phyloP scores from a whole-genome alignment of 768 basidiomycete genomes.

The Leccinum rimulosum region DNA sequence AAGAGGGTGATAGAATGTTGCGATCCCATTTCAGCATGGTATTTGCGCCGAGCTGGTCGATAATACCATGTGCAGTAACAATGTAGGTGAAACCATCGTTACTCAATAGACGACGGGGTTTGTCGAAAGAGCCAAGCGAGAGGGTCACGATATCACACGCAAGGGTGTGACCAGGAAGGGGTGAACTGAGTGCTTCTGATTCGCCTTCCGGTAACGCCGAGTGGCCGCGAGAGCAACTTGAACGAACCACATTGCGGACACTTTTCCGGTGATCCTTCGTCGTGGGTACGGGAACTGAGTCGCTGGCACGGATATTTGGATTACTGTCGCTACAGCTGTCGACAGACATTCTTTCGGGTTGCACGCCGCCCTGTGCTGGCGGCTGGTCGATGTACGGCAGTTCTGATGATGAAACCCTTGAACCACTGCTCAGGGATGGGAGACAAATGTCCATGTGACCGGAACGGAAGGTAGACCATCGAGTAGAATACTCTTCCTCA shows the following conservation, averaged over 20 bases:
- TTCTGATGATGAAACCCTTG: neutral
- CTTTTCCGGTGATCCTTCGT: neutral
- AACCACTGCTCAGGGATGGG: neutral
- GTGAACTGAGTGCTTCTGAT: neutral
- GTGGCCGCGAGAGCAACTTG: neutral
- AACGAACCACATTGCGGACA: neutral
- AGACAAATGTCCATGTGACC: slow-evolving; percentile 20
- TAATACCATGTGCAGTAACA: slow-evolving; percentile 40
- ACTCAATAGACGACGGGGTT: slow-evolving; percentile 38
- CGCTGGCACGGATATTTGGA: neutral
- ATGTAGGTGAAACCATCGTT: slow-evolving; percentile 18
- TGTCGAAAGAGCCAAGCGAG: slow-evolving; percentile 35
- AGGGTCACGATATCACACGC: slow-evolving; percentile 8
- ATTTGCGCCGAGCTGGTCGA: slow-evolving; percentile 30
- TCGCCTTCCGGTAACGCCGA: neutral
- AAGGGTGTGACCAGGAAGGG: neutral
- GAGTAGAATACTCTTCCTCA: neutral
- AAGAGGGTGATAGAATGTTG: slow-evolving; percentile 20
- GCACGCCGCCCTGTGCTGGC: neutral
- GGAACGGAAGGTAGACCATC: slow-evolving; percentile 28
- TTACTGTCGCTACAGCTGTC: neutral
- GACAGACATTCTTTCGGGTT: neutral
- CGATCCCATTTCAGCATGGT: slow-evolving; percentile 14
- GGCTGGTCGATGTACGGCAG: neutral
- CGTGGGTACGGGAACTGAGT: neutral